Percentiles rank a stretch among this genome's conserved stretches.
phyloP scores from a whole-genome alignment of 1,284 basidiomycete species.

The Cryptococcus sp. region DNA sequence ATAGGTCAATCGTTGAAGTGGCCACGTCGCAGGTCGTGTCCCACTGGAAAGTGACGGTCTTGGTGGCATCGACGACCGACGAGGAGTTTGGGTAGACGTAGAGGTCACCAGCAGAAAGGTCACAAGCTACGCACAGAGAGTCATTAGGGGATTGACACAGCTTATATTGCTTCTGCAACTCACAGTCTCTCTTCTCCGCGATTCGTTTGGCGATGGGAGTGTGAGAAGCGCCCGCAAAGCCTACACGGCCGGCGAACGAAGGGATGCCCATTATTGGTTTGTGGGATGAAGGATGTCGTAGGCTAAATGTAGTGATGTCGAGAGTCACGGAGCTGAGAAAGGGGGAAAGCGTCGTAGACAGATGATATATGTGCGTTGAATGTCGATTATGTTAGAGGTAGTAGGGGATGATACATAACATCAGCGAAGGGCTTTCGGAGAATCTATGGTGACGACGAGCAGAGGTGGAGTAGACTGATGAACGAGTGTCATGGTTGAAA shows the following conservation, averaged over 20 bases:
- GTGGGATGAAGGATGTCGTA: constrained; percentile 2
- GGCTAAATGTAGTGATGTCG: constrained; percentile 5
- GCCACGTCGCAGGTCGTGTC: constrained; percentile 61
- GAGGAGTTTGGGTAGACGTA: constrained; percentile 66
- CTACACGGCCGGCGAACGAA: constrained; percentile 25
- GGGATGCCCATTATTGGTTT: constrained; percentile 13
- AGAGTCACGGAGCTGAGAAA: neutral
- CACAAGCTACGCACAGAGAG: constrained; percentile 25
- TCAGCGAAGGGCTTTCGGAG: no score
- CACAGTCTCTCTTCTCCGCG: constrained; percentile 17
- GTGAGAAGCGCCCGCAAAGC: constrained; percentile 27
- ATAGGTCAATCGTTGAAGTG: constrained; percentile 66
- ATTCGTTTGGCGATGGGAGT: constrained; percentile 10
- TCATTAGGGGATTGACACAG: neutral
- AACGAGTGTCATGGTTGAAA: neutral
- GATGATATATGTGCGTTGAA: no score
- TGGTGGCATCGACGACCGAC: constrained; percentile 59
- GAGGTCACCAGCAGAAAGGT: constrained; percentile 53
- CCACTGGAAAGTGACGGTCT: constrained; percentile 69
- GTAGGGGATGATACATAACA: no score
- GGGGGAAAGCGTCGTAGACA: no score
- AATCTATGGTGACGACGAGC: no score
- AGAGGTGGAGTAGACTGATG: no score
- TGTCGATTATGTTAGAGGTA: no score
- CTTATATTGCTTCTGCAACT: neutral